phyloP scores from a whole-genome alignment of 768 basidiomycete genomes.

The Rhodotorula toruloides region DNA sequence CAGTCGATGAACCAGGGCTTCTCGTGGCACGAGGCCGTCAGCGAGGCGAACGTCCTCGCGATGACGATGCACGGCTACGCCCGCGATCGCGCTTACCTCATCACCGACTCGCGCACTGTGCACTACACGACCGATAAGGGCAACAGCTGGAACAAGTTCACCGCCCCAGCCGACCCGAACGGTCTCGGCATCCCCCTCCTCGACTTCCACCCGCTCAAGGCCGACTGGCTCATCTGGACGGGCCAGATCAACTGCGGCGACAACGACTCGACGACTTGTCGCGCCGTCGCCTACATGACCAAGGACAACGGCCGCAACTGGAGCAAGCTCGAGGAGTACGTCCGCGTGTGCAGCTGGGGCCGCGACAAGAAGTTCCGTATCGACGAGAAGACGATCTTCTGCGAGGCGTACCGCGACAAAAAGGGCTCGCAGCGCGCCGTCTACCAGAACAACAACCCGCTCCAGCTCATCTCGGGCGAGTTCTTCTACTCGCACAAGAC shows the following conservation, averaged over 20 bases:
- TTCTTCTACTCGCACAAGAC: conserved; percentile 67
- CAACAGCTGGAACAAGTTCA: conserved; percentile 58
- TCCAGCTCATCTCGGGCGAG: conserved; percentile 72
- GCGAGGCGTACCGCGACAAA: conserved; percentile 81
- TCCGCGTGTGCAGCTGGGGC: conserved; percentile 87
- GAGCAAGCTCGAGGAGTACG: conserved; percentile 73
- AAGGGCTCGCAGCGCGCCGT: conserved; percentile 62
- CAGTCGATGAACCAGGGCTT: conserved; percentile 95
- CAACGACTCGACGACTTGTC: conserved; percentile 56
- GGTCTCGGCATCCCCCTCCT: conserved; percentile 67
- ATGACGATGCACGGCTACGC: conserved; percentile 81
- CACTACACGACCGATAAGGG: conserved; percentile 83
- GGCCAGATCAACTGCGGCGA: conserved; percentile 64
- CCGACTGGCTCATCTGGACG: conserved; percentile 84
- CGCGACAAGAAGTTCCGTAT: conserved; percentile 69
- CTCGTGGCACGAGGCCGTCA: conserved; percentile 68
- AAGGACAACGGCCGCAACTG: conserved; percentile 72
- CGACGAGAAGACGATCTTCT: conserved; percentile 82
- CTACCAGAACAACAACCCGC: conserved; percentile 57
- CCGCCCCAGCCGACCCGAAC: conserved; percentile 69
- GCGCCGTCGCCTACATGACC: conserved; percentile 68
- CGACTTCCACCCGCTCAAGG: conserved; percentile 72
- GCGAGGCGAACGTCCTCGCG: conserved; percentile 62
- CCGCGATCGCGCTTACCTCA: conserved; percentile 78
- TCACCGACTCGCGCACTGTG: conserved; percentile 62